Conservation (phyloP, 371 early-diverging fungal genomes). For the Lichtheimia ramosa region DNA sequence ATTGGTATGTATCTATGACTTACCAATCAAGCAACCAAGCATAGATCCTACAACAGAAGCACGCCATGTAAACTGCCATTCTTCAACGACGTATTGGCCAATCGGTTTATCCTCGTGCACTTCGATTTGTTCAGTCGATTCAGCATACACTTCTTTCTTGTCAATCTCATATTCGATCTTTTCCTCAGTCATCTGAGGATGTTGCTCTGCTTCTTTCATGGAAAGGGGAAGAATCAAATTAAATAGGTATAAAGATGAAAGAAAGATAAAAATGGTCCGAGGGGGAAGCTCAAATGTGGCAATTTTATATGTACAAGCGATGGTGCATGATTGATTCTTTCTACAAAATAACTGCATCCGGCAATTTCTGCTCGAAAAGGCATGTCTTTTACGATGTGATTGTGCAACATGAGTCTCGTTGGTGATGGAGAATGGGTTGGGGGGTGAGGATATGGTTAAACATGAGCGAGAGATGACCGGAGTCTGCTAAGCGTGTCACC, state of each 20-base stretch:
- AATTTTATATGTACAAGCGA: too few species aligned
- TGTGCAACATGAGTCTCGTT: too few species aligned
- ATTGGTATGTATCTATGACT: background rate
- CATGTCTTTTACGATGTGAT: too few species aligned
- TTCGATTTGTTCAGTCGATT: slow-evolving; percentile 24
- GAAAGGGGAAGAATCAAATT: background rate
- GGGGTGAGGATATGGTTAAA: too few species aligned
- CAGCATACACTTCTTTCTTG: slow-evolving; percentile 10
- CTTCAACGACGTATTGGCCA: slow-evolving; percentile 20
- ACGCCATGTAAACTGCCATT: slow-evolving; percentile 60
- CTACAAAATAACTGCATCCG: background rate
- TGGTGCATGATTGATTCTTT: too few species aligned
- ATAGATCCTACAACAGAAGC: slow-evolving; percentile 66
- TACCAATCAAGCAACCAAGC: slow-evolving; percentile 66
- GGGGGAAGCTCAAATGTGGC: too few species aligned
- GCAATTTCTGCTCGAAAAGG: slow-evolving; percentile 10
- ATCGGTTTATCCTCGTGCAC: slow-evolving; percentile 8
- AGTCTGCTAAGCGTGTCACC: too few species aligned
- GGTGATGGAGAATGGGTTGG: too few species aligned
- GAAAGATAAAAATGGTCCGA: too few species aligned
- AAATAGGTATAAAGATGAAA: too few species aligned
- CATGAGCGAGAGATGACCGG: too few species aligned
- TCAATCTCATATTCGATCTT: slow-evolving; percentile 24
- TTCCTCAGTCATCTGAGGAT: background rate
- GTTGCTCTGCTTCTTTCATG: background rate